Evolutionary conservation across 2,329 filamentous ascomycete genomes (phyloP), one percentile per base, ranked within the genome.

Genomic region (Nothopassalora personata): DNA sequence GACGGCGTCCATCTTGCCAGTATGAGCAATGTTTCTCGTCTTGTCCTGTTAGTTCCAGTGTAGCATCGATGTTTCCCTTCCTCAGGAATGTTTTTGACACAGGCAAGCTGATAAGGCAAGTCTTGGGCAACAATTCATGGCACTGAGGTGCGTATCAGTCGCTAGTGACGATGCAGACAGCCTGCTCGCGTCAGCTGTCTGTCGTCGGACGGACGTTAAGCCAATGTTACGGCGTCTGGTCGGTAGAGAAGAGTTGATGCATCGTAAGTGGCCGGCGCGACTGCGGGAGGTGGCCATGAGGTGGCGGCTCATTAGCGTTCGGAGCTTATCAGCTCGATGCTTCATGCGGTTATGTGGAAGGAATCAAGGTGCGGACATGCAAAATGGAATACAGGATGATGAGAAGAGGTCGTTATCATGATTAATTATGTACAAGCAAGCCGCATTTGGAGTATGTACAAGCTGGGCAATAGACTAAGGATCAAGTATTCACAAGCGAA

Each of bases 1-100:
- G 34, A 59, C 33, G n/a, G 49, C 39, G 36, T 63, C 54, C 63
- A 65, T 65, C 13, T 27, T 58, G 7, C n/a, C n/a, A 8, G 39
- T n/a, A 15, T 43, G 15, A 7, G n/a, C 4, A 18, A n/a, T 6
- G 9, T 27, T 33, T 34, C 4, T 34, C 4, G 28, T 51, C 1
- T 51, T 45, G 18, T 34, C 33, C 30, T 31, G 55, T 47, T 36
- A 53, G 23, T 13, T 34, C 13, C 2, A 52, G n/a, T 5, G 43
- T 5, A 10, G 28, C 45, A 53, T 39, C 18, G 8, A 27, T 11
- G 9, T 15, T 13, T 13, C 31, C 6, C 27, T 30, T 39, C 11
- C 13, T 56, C 45, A 30, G 46, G 27, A 19, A 33, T 15, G 47
- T 56, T 50, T 10, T 5, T 28, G 27, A 28, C 4, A 18, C 4